Percentiles rank a stretch among this genome's conserved stretches.
phyloP scores from a whole-genome alignment of 2,329 filamentous ascomycete species.

The Stagonosporopsis rhizophila region DNA sequence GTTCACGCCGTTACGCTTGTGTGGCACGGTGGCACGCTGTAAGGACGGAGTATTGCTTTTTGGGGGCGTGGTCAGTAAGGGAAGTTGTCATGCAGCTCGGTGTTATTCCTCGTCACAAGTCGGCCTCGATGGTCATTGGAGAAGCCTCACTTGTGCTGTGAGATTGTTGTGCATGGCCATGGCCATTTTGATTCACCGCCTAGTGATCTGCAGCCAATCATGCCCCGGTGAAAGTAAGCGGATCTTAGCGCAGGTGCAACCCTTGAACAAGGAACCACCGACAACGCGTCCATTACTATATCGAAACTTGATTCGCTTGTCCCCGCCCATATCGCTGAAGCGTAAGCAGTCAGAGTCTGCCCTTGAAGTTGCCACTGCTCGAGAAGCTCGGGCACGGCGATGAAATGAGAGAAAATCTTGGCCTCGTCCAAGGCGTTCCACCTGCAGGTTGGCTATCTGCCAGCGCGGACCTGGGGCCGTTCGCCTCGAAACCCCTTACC shows the following conservation, averaged over 20 bases:
- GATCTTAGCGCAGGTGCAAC: conserved; percentile 22
- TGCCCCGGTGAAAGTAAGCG: conserved; percentile 32
- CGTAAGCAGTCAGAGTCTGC: not conserved
- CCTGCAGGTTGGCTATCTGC: conserved; percentile 13
- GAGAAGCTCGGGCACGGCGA: conserved; percentile 14
- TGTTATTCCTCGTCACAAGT: conserved; percentile 28
- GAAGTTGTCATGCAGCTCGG: conserved; percentile 25
- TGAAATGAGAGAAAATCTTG: conserved; percentile 18
- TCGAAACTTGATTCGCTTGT: not conserved
- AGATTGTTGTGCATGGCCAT: conserved; percentile 14
- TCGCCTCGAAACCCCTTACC: conserved; percentile 29
- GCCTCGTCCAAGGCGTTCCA: conserved; percentile 7
- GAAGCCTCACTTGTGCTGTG: conserved; percentile 25
- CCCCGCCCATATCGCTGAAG: not conserved
- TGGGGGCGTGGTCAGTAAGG: conserved; percentile 26
- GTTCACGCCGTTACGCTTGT: conserved; percentile 23
- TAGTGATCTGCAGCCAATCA: conserved; percentile 29
- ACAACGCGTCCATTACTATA: conserved; percentile 11
- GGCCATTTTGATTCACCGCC: conserved; percentile 18
- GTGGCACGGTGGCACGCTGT: conserved; percentile 28
- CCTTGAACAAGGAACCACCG: conserved; percentile 7
- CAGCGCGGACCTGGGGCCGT: conserved; percentile 26
- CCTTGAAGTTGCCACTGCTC: not conserved
- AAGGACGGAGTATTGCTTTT: conserved; percentile 27
- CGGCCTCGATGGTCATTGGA: conserved; percentile 24